These are phyloP conservation scores for Xylaria sp. DNA, from an alignment of 2,329 filamentous ascomycete genomes.

Conservation along the genomic window DNA sequence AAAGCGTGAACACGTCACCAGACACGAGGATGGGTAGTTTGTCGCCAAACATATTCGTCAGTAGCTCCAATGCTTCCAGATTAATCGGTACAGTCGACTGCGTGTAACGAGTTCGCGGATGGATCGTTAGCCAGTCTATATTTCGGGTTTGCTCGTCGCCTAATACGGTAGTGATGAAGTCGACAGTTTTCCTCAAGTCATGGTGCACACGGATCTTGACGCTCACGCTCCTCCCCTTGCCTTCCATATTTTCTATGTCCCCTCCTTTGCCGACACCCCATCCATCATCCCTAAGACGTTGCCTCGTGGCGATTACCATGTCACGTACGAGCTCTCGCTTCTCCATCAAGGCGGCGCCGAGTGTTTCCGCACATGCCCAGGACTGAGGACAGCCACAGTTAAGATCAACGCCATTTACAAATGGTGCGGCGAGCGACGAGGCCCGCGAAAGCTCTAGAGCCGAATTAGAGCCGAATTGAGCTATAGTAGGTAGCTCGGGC, in stretches of 20 bases:
- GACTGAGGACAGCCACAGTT: slow-evolving; percentile 77
- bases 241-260: slow-evolving; percentile 38
- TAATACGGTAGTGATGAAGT: slow-evolving; percentile 68
- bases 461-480: slow-evolving; percentile 70
- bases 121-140: slow-evolving; percentile 73
- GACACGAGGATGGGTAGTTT: slow-evolving; percentile 69
- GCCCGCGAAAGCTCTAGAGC: slow-evolving; percentile 67
- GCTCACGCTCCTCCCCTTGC: slow-evolving; percentile 62
- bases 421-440: slow-evolving; percentile 65
- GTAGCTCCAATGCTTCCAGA: slow-evolving; percentile 62
- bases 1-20: slow-evolving; percentile 70
- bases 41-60: slow-evolving; percentile 58
- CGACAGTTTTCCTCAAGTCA: slow-evolving; percentile 64
- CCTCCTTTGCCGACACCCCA: slow-evolving; percentile 52
- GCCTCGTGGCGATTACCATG: slow-evolving; percentile 65
- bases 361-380: slow-evolving; percentile 71
- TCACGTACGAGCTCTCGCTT: slow-evolving; percentile 67
- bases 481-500: slow-evolving; percentile 63
- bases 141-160: slow-evolving; percentile 55
- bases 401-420: slow-evolving; percentile 68
- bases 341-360: slow-evolving; percentile 74
- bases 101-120: slow-evolving; percentile 67
- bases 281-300: slow-evolving; percentile 56
- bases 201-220: slow-evolving; percentile 74
- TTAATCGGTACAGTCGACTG: slow-evolving; percentile 66